Conservation (phyloP, 2,329 filamentous ascomycete genomes). For the Tolypocladium ovalisporum region DNA sequence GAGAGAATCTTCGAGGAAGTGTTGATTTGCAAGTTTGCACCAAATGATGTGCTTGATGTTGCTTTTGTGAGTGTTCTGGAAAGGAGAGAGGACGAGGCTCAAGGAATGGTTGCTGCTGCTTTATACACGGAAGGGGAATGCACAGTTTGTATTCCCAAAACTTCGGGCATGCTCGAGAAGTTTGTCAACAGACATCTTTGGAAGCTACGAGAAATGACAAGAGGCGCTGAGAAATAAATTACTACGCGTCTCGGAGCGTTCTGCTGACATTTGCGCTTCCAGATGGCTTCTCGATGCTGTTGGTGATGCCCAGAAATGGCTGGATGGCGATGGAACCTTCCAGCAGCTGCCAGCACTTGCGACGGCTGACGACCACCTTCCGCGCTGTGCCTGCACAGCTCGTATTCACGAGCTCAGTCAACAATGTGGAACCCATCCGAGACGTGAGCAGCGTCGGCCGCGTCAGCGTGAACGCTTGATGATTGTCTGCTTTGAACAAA, state of each 20-base stretch:
- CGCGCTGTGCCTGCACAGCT: too few relatives aligned
- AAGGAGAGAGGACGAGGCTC: background rate
- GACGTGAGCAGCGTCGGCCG: background rate
- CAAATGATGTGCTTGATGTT: conserved; percentile 5
- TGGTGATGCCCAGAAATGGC: conserved; percentile 5
- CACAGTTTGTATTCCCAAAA: conserved; percentile 6
- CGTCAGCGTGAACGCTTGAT: background rate
- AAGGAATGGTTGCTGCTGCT: conserved; percentile 10
- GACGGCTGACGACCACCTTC: background rate
- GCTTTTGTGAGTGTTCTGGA: conserved; percentile 14
- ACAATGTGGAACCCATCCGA: background rate
- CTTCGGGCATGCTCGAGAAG: conserved; percentile 10
- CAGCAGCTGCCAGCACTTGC: conserved; percentile 1
- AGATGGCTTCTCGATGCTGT: background rate
- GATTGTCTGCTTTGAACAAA: background rate
- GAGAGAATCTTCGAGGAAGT: conserved; percentile 13
- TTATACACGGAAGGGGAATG: conserved; percentile 16
- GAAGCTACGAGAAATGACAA: conserved; percentile 6
- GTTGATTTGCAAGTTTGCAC: conserved; percentile 14
- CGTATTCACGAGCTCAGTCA: background rate
- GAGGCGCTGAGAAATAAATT: background rate
- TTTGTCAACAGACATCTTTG: conserved; percentile 10
- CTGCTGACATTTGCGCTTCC: conserved; percentile 4
- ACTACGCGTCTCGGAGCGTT: conserved; percentile 1
- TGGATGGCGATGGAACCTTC: conserved; percentile 15